Conservation (phyloP, 148 eudicot genomes). For the Tetragonia tetragonoides region DNA sequence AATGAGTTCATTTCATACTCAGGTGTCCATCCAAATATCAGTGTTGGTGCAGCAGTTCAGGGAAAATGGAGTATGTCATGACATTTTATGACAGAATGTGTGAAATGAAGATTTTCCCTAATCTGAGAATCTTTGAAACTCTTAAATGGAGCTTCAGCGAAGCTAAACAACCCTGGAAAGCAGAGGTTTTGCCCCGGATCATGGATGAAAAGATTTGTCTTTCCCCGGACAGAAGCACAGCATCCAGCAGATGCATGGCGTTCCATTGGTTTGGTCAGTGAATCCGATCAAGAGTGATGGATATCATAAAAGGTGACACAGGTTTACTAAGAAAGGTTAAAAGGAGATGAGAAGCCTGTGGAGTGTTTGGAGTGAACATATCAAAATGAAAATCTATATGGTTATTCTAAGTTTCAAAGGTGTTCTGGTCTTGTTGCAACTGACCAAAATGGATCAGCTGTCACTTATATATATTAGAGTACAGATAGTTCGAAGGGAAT, state of each 20-base stretch:
- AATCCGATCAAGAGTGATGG: conserved; percentile 51
- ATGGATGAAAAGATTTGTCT: conserved; percentile 60
- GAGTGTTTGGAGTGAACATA: conserved; percentile 23
- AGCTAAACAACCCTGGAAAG: conserved; percentile 87
- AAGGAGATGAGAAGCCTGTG: conserved; percentile 21
- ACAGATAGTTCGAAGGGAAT: conserved; percentile 33
- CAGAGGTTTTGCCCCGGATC: conserved; percentile 57
- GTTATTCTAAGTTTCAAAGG: conserved; percentile 9
- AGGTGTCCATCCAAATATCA: conserved; percentile 58
- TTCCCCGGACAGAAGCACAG: conserved; percentile 48
- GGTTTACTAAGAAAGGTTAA: not conserved
- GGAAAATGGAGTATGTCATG: conserved; percentile 71
- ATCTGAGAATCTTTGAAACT: conserved; percentile 76
- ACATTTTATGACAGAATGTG: conserved; percentile 66
- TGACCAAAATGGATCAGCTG: conserved; percentile 30
- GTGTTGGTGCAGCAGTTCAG: conserved; percentile 83
- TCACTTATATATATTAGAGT: conserved; percentile 32
- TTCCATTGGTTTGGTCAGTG: conserved; percentile 54
- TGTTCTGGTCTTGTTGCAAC: conserved; percentile 18
- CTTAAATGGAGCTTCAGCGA: conserved; percentile 88
- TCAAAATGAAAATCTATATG: conserved; percentile 25
- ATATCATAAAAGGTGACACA: conserved; percentile 21
- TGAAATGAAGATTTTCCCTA: conserved; percentile 59
- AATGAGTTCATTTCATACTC: no score
- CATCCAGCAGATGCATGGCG: conserved; percentile 86